Evolutionary conservation across 352 stramenopile genomes (phyloP).

Genomic region (Globisporangium perplexum): DNA sequence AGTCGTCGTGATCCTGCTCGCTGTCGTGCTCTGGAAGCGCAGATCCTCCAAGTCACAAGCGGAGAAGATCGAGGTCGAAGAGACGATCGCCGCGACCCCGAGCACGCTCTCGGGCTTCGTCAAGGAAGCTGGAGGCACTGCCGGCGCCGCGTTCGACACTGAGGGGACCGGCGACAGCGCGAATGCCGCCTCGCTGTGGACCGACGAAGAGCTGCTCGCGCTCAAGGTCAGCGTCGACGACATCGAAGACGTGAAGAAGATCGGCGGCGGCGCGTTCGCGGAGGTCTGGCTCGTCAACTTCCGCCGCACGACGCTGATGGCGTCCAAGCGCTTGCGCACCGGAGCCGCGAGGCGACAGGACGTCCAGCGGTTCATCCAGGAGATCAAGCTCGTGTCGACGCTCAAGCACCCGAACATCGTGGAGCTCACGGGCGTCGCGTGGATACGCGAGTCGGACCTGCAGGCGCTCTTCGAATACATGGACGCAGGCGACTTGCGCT

Average conservation of each 20-base stretch:
- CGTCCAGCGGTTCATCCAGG: neutral
- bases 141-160: no score
- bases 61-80: no score
- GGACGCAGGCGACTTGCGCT: neutral
- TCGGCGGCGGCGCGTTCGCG: neutral
- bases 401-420: neutral
- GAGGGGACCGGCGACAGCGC: neutral
- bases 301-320: conserved; percentile 1
- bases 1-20: no score
- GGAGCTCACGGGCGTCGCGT: neutral
- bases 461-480: neutral
- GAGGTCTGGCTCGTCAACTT: conserved; percentile 9
- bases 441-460: neutral
- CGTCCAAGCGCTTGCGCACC: conserved; percentile 30
- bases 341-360: neutral
- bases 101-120: no score
- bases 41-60: no score
- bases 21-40: no score
- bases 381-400: neutral
- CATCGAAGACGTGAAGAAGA: conserved; percentile 29
- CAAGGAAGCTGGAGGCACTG: no score
- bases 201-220: conserved; percentile 36
- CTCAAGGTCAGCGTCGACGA: conserved; percentile 35
- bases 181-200: conserved; percentile 25
- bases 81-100: no score